Percentiles rank a stretch among this genome's conserved stretches.
phyloP scores from a whole-genome alignment of 306 rosid genomes.

The Trichosanthes truncata region DNA sequence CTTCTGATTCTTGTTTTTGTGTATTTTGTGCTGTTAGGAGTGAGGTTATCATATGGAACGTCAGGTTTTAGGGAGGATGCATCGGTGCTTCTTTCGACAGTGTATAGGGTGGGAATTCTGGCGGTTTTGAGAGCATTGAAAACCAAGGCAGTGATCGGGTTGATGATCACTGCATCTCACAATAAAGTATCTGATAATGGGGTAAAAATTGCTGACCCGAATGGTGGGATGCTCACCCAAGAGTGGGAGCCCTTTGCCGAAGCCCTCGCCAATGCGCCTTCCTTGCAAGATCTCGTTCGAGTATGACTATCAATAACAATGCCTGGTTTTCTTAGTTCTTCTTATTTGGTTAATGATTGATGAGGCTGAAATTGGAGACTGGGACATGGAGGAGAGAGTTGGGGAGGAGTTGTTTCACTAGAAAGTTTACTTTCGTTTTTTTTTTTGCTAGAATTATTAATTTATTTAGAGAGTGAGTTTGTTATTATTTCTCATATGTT shows the following conservation, averaged over 20 bases:
- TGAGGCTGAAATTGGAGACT: neutral
- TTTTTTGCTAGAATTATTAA: neutral
- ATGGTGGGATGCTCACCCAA: constrained; percentile 85
- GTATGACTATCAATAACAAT: constrained; percentile 4
- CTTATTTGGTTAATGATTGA: neutral
- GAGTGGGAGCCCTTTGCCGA: constrained; percentile 92
- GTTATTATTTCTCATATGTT: neutral
- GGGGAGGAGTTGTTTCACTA: neutral
- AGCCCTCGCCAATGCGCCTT: constrained; percentile 52
- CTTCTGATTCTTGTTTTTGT: neutral
- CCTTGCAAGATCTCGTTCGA: constrained; percentile 46
- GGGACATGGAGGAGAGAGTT: neutral
- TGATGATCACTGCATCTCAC: constrained; percentile 92
- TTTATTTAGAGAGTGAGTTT: neutral
- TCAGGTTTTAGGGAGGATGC: constrained; percentile 87
- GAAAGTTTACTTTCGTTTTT: neutral
- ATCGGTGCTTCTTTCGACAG: constrained; percentile 47
- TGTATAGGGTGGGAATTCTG: constrained; percentile 60
- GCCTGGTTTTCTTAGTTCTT: neutral
- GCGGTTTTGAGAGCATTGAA: constrained; percentile 68
- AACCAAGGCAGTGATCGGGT: constrained; percentile 52
- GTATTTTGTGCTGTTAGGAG: constrained; percentile 25
- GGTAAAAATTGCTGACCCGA: constrained; percentile 71
- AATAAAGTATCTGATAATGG: constrained; percentile 82
- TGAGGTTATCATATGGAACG: constrained; percentile 66